Base-by-base conservation (phyloP, 2,329 filamentous ascomycete genomes). In the Botryotinia calthae region DNA sequence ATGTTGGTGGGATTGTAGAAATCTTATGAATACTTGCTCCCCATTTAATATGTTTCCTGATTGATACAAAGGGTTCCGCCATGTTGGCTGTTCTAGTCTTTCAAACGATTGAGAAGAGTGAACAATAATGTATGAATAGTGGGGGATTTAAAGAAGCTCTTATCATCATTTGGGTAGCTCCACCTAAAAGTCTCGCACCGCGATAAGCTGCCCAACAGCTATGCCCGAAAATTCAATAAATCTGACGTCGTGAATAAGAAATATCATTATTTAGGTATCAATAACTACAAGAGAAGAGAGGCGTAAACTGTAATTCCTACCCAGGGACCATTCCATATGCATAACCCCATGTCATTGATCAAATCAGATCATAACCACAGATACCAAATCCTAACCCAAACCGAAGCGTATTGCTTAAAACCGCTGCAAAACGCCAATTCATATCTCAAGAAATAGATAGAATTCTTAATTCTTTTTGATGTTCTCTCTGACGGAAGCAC, bases 201-300 rank as follows among this genome's bases (percentile, higher is more conserved):
- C 34, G n/a, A 68, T 37, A 68, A 68, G n/a, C 51, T 54, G 18
- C 25, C 48, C n/a, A 68, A 25, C 31, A 68, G 46, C 48, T 68
- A 25, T 31, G 3, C 65, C 10, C n/a, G 18, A 56, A 56, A 44
- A 5, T 44, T 44, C 18, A 25, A 58, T 42, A 42, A 58, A n/a
- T 42, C 37, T 42, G 25, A 48, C n/a, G 48, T 68, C 34, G 65
- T 56, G 87, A 72, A 91, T 88, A 4, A 86, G 89, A 25, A 56
- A 63, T 70, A 20, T 20, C 58, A 59, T 63, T 63, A 70, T 42
- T 64, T 70, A 70, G 67, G 28, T 61, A 70, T 70, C 54, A 46
- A 70, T 70, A 70, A 76, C 22, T 71, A 71, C 72, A 73, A 73
- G 76, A 75, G 75, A 71, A 71, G 73, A 75, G 73, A 73, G 67